Conservation (phyloP, 495 filamentous ascomycete genomes). For the Pseudoneurospora amorphoporcata region DNA sequence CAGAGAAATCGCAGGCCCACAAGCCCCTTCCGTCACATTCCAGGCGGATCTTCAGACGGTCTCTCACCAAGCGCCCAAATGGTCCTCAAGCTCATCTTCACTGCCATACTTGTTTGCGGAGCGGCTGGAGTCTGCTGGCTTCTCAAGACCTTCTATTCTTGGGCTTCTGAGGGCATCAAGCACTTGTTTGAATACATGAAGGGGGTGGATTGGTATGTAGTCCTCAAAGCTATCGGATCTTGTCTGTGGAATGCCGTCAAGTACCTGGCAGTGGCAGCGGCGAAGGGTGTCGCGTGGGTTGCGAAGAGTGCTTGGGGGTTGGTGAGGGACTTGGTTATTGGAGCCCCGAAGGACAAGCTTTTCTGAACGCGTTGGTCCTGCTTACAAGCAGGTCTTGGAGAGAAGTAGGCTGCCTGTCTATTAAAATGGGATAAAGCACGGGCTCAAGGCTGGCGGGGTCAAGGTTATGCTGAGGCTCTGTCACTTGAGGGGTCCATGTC, state of each 20-base stretch:
- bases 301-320: background rate
- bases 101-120: background rate
- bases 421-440: background rate
- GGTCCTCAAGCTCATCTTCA: background rate
- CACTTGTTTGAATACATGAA: fast-evolving
- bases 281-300: background rate
- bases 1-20: background rate
- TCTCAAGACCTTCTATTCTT: background rate
- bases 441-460: background rate
- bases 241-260: background rate
- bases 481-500: background rate
- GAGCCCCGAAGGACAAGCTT: background rate
- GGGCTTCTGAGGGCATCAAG: background rate
- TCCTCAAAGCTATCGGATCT: background rate
- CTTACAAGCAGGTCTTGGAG: background rate
- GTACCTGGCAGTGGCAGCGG: background rate
- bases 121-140: background rate
- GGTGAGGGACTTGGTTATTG: background rate
- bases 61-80: background rate
- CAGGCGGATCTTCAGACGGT: background rate
- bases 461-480: background rate
- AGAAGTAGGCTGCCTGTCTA: background rate
- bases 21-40: background rate
- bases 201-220: background rate
- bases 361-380: background rate